A percentile compares a stretch with the other conserved stretches of the same genome.
These are phyloP conservation scores for Apiospora saccharicola DNA, from an alignment of 2,329 filamentous ascomycete genomes.

Conservation along the genomic window DNA sequence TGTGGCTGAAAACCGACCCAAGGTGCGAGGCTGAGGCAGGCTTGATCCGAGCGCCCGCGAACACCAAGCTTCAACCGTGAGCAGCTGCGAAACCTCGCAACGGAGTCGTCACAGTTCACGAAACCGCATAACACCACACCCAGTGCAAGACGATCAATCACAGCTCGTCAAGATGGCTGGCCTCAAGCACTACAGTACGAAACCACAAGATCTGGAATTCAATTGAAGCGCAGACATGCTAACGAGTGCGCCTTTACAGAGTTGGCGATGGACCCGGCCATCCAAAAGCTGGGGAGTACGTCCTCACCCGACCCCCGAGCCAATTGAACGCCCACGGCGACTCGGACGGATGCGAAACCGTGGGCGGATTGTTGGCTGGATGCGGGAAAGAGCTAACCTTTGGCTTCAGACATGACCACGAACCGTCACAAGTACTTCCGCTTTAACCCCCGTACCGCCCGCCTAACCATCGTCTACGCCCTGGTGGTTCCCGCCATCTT, in stretches of 20 bases:
- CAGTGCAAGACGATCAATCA: slow-evolving; percentile 26
- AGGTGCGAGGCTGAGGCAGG: background rate
- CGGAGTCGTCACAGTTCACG: slow-evolving; percentile 17
- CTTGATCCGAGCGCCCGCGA: slow-evolving; percentile 8
- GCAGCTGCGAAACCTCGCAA: slow-evolving; percentile 19
- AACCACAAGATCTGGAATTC: background rate
- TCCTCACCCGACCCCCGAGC: slow-evolving; percentile 29
- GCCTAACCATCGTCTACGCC: slow-evolving; percentile 80
- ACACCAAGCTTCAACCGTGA: slow-evolving; percentile 18
- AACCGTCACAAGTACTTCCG: slow-evolving; percentile 95
- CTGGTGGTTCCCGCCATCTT: slow-evolving; percentile 75
- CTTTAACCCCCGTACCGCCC: slow-evolving; percentile 86
- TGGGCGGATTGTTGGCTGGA: background rate
- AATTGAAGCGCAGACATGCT: slow-evolving; percentile 27
- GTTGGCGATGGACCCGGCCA: slow-evolving; percentile 55
- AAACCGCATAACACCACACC: slow-evolving; percentile 21
- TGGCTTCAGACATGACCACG: slow-evolving; percentile 73
- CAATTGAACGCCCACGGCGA: background rate
- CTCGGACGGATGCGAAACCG: background rate
- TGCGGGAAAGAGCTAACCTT: background rate
- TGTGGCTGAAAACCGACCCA: background rate
- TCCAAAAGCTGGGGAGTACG: slow-evolving; percentile 56
- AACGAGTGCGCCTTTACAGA: slow-evolving; percentile 44
- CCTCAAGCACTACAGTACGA: slow-evolving; percentile 52
- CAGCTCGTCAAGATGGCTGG: slow-evolving; percentile 49